phyloP scores from a whole-genome alignment of 2,329 filamentous ascomycete species.

The Pseudogymnoascus sp. region DNA sequence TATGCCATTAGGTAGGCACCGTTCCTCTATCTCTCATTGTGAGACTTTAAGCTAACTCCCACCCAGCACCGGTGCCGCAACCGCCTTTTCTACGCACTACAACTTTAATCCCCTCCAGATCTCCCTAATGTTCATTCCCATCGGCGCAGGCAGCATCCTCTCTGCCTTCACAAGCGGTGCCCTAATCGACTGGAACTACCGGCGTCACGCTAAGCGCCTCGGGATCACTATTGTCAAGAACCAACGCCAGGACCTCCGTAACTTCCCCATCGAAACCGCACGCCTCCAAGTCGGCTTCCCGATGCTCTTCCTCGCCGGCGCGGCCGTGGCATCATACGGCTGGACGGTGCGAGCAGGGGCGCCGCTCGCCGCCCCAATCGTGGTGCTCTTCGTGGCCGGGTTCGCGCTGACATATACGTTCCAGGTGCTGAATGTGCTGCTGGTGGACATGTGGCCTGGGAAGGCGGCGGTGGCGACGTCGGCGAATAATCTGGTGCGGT shows the following conservation, averaged over 20 bases:
- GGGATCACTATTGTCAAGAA: slow-evolving; percentile 47
- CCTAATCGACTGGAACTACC: slow-evolving; percentile 61
- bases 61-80: slow-evolving; percentile 36
- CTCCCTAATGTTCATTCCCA: slow-evolving; percentile 46
- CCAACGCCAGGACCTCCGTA: slow-evolving; percentile 41
- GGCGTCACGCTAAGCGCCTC: slow-evolving; percentile 48
- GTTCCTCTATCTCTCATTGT: neutral
- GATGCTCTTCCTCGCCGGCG: slow-evolving; percentile 43
- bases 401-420: slow-evolving; percentile 47
- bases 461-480: slow-evolving; percentile 48
- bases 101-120: slow-evolving; percentile 49
- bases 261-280: slow-evolving; percentile 46
- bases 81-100: slow-evolving; percentile 41
- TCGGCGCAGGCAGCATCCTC: slow-evolving; percentile 39
- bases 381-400: slow-evolving; percentile 42
- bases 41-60: slow-evolving; percentile 20
- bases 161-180: slow-evolving; percentile 42
- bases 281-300: slow-evolving; percentile 44
- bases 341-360: slow-evolving; percentile 41
- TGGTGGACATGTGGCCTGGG: slow-evolving; percentile 49
- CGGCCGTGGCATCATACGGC: slow-evolving; percentile 43
- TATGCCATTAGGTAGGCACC: slow-evolving; percentile 30
- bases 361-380: slow-evolving; percentile 39
- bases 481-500: slow-evolving; percentile 49
- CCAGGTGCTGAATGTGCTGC: slow-evolving; percentile 44